These are phyloP conservation scores for Candida suzukii DNA, from an alignment of 805 yeast species.

Conservation along the genomic window DNA sequence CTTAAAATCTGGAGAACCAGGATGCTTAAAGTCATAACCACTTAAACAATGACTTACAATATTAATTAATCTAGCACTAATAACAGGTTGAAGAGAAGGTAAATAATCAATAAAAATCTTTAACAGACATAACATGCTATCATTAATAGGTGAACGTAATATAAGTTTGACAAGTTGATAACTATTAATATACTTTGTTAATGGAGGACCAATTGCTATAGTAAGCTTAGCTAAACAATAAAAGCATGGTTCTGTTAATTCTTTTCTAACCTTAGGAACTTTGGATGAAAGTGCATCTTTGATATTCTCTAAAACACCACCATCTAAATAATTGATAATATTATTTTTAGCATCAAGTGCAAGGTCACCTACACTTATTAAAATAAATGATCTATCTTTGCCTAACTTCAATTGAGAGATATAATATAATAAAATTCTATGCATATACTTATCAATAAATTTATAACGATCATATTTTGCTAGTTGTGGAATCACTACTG, in stretches of 20 bases:
- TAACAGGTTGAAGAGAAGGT: constrained; percentile 71
- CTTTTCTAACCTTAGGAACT: constrained; percentile 54
- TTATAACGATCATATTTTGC: constrained; percentile 70
- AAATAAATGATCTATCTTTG: constrained; percentile 69
- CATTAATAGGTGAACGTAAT: constrained; percentile 77
- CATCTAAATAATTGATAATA: constrained; percentile 82
- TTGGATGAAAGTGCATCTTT: constrained; percentile 69
- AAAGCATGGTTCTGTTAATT: constrained; percentile 78
- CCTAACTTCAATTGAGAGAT: constrained; percentile 66
- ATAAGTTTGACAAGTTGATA: constrained; percentile 69
- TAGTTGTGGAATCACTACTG: constrained; percentile 72
- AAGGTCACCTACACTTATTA: constrained; percentile 78
- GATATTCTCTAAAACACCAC: constrained; percentile 77
- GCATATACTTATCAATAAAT: constrained; percentile 77
- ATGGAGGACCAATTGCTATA: constrained; percentile 84
- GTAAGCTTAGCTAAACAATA: constrained; percentile 85
- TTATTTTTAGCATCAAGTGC: constrained; percentile 74
- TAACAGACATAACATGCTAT: constrained; percentile 71
- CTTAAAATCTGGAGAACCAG: constrained; percentile 74
- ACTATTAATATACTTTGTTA: constrained; percentile 80
- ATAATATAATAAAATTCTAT: constrained; percentile 69
- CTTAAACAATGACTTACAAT: constrained; percentile 68
- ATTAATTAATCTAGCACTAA: constrained; percentile 65
- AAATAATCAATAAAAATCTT: constrained; percentile 60
- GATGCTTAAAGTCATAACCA: constrained; percentile 74